Evolutionary conservation across 164 flowering plant species (phyloP).

Genomic region (Buxus sempervirens): DNA sequence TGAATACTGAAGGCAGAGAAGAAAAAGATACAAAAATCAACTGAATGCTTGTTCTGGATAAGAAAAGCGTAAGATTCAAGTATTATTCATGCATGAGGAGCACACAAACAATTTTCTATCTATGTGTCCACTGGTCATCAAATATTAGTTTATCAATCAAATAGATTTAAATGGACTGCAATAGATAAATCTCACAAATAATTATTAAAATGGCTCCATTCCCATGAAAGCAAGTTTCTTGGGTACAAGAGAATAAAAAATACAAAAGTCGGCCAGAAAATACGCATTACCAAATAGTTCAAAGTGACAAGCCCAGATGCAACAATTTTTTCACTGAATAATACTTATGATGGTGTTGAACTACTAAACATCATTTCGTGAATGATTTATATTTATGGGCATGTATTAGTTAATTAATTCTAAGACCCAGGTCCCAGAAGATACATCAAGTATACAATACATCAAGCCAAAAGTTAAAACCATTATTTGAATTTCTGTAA

Average conservation of each 20-base stretch:
- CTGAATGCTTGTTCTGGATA: not conserved
- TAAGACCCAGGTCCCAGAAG: too few relatives aligned
- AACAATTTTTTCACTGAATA: not conserved
- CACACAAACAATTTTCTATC: not conserved
- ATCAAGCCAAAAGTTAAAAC: too few relatives aligned
- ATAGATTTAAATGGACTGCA: too few relatives aligned
- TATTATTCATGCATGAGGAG: not conserved
- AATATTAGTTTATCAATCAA: not conserved
- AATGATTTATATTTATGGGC: too few relatives aligned
- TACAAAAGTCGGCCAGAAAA: not conserved
- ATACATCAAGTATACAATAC: too few relatives aligned
- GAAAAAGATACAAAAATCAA: not conserved
- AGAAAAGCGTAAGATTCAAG: conserved; percentile 1
- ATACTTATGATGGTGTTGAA: not conserved
- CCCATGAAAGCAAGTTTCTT: not conserved
- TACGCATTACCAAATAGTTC: not conserved
- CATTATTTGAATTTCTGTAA: too few relatives aligned
- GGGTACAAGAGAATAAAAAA: not conserved
- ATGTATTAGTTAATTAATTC: too few relatives aligned
- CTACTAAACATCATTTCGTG: too few relatives aligned
- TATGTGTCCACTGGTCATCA: not conserved
- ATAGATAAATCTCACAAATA: not conserved
- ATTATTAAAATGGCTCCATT: not conserved
- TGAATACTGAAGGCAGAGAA: conserved; percentile 8
- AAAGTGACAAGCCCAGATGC: not conserved